Evolutionary conservation across 257 asterid species (phyloP).

Genomic region (Haberlea rhodopensis): DNA sequence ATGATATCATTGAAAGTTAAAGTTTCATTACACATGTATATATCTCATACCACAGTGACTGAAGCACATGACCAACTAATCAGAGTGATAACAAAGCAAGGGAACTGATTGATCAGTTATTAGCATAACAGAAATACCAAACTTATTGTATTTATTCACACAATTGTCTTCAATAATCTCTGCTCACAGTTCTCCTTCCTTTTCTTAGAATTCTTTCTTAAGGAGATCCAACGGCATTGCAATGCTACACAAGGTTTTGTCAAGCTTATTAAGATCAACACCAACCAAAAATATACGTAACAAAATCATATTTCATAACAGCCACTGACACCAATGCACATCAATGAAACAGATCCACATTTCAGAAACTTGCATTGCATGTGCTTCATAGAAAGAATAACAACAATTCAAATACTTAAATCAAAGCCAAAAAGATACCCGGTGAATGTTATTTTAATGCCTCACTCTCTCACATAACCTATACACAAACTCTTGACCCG

Average conservation of each 20-base stretch:
- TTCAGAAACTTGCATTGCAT: background rate
- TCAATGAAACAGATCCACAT: background rate
- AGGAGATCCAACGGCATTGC: background rate
- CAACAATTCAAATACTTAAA: background rate
- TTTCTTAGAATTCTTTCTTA: background rate
- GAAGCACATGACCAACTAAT: background rate
- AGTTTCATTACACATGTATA: background rate
- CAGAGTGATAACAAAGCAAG: background rate
- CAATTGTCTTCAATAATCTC: background rate
- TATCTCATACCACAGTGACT: background rate
- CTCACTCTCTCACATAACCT: background rate
- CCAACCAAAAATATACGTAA: background rate
- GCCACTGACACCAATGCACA: background rate
- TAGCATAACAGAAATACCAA: background rate
- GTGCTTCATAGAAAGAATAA: background rate
- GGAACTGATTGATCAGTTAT: background rate
- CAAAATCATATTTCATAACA: background rate
- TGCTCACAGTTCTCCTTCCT: background rate
- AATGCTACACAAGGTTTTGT: background rate
- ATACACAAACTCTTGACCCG: background rate
- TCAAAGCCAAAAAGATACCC: background rate
- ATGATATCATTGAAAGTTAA: too few species aligned
- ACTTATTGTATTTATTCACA: background rate
- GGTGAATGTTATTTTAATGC: background rate
- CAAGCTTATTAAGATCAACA: slow-evolving; percentile 2